These are phyloP conservation scores for Stellera chamaejasme DNA, from an alignment of 345 rosid species.

Conservation along the genomic window DNA sequence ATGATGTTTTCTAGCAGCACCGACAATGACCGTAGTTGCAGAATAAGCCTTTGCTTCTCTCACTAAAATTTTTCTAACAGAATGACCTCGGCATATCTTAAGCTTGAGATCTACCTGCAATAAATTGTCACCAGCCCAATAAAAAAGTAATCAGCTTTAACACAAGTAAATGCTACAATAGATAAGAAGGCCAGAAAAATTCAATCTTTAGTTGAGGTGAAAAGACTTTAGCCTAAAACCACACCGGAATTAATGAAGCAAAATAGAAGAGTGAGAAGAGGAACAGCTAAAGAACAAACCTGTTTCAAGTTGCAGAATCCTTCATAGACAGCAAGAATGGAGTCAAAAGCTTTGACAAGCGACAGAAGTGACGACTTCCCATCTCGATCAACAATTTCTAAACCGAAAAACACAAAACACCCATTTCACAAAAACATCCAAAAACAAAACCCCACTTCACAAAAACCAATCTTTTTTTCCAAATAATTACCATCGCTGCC, in stretches of 20 bases:
- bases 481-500: constrained; percentile 33
- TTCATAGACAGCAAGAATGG: constrained; percentile 76
- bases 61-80: constrained; percentile 54
- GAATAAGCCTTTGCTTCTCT: constrained; percentile 62
- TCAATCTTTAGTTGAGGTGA: no score
- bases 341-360: constrained; percentile 76
- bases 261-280: not conserved
- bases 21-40: constrained; percentile 63
- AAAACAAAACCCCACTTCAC: constrained; percentile 1
- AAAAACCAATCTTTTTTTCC: not conserved
- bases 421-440: not conserved
- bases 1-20: constrained; percentile 39
- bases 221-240: not conserved
- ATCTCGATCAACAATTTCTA: constrained; percentile 47
- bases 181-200: not conserved
- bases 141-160: not conserved
- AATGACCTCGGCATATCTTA: constrained; percentile 76
- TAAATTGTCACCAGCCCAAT: constrained; percentile 8
- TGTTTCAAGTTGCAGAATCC: constrained; percentile 98
- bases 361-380: constrained; percentile 75
- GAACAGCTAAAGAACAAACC: constrained; percentile 26
- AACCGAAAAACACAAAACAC: constrained; percentile 6
- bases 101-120: constrained; percentile 91
- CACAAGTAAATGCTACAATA: not conserved
- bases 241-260: constrained; percentile 1